phyloP scores from a whole-genome alignment of 352 stramenopile species.

The Phytophthora syringae region DNA sequence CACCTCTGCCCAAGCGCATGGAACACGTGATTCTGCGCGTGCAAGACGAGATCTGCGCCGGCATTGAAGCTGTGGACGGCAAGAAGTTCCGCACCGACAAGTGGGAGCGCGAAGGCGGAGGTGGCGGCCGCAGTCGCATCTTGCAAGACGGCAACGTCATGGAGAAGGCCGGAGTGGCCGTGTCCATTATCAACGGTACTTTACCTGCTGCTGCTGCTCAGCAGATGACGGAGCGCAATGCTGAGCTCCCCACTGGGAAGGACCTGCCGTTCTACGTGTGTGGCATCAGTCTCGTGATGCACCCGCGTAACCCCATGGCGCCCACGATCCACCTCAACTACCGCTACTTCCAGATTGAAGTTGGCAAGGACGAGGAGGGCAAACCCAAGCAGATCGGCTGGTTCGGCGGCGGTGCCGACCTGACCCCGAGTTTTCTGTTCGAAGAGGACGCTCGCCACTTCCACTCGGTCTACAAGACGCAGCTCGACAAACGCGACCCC shows the following conservation, averaged over 20 bases:
- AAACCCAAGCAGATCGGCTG: constrained; percentile 88
- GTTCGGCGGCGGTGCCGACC: constrained; percentile 97
- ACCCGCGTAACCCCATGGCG: constrained; percentile 93
- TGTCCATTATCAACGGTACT: constrained; percentile 97
- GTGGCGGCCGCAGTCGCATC: constrained; percentile 94
- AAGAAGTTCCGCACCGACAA: constrained; percentile 95
- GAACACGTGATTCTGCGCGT: constrained; percentile 82
- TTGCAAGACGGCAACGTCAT: constrained; percentile 95
- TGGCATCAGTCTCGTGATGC: constrained; percentile 97
- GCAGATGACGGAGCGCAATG: constrained; percentile 84
- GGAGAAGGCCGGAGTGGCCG: constrained; percentile 98
- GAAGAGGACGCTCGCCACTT: constrained; percentile 97
- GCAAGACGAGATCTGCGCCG: constrained; percentile 87
- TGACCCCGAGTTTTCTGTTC: constrained; percentile 97
- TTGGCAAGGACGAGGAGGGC: constrained; percentile 81
- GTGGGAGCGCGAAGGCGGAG: constrained; percentile 95
- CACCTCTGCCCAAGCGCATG: constrained; percentile 79
- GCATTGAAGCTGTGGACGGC: constrained; percentile 93
- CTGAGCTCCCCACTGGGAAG: constrained; percentile 70
- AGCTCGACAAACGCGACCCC: constrained; percentile 93
- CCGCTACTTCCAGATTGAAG: constrained; percentile 97
- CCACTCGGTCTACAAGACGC: constrained; percentile 96
- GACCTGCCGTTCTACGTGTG: constrained; percentile 97
- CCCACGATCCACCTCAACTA: constrained; percentile 99
- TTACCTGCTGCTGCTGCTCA: constrained; percentile 89